phyloP scores from a whole-genome alignment of 106 monocot genomes.

The Dioscorea zingiberensis region DNA sequence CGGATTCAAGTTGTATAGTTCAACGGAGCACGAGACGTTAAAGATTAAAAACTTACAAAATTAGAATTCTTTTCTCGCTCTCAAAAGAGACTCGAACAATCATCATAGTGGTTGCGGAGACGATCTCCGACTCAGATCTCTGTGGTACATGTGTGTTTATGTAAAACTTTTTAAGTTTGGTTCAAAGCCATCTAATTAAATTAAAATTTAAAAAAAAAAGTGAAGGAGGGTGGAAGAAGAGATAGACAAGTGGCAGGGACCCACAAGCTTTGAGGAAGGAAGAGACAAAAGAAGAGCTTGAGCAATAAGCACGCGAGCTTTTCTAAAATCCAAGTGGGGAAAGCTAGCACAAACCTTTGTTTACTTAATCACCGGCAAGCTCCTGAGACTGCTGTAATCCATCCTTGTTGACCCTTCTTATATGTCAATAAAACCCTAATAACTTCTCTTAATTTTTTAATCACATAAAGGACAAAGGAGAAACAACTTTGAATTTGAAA shows the following conservation, averaged over 20 bases:
- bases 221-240: not conserved
- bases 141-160: no score
- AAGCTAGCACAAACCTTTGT: not conserved
- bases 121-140: no score
- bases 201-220: not conserved
- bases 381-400: not conserved
- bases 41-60: no score
- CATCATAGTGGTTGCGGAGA: no score
- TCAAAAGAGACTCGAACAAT: no score
- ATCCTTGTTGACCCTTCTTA: conserved; percentile 1
- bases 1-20: no score
- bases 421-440: not conserved
- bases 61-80: no score
- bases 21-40: no score
- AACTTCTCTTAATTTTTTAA: not conserved
- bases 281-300: conserved; percentile 15
- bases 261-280: conserved; percentile 7
- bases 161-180: no score
- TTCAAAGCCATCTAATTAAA: no score
- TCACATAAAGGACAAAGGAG: not conserved
- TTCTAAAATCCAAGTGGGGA: not conserved
- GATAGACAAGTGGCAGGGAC: not conserved
- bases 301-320: conserved; percentile 14
- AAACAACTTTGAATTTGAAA: not conserved
- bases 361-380: not conserved